phyloP scores from a whole-genome alignment of 129 eudicot genomes.

The Artemisia tridentata region DNA sequence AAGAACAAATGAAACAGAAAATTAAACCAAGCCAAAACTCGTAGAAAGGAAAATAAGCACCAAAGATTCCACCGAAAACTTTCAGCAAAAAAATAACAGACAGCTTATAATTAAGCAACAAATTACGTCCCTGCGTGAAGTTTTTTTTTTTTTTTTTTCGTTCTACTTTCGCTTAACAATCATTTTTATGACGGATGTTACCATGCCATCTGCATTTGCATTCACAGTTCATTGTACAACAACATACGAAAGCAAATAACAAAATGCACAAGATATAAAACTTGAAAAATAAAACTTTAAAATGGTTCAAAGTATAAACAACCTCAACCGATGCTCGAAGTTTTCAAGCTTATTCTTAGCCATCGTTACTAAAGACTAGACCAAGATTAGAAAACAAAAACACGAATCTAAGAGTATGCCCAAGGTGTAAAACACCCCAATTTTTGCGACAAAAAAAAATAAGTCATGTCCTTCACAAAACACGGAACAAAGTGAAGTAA shows the following conservation, averaged over 20 bases:
- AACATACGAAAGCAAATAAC: not conserved
- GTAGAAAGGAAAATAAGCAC: too few species aligned
- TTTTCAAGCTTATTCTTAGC: conserved; percentile 25
- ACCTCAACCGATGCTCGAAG: conserved; percentile 25
- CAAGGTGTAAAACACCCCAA: conserved; percentile 1
- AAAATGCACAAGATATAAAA: not conserved
- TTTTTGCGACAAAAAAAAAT: not conserved
- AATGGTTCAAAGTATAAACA: conserved; percentile 17
- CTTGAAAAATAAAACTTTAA: not conserved
- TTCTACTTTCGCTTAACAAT: too few species aligned
- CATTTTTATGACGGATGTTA: too few species aligned
- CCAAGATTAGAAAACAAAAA: not conserved
- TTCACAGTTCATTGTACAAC: not conserved
- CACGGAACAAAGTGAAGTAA: not conserved
- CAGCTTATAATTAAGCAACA: too few species aligned
- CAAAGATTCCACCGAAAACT: too few species aligned
- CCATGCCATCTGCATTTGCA: too few species aligned
- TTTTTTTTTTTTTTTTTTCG: too few species aligned
- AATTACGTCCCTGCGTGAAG: too few species aligned
- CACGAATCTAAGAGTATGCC: conserved; percentile 7
- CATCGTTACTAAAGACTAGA: conserved; percentile 19
- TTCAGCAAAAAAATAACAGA: too few species aligned
- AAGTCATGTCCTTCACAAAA: conserved; percentile 1
- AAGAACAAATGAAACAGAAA: too few species aligned
- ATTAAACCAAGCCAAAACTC: too few species aligned